Evolutionary conservation across 306 rosid species (phyloP), one percentile per base, ranked within the genome.

Genomic region (Bauhinia variegata): DNA sequence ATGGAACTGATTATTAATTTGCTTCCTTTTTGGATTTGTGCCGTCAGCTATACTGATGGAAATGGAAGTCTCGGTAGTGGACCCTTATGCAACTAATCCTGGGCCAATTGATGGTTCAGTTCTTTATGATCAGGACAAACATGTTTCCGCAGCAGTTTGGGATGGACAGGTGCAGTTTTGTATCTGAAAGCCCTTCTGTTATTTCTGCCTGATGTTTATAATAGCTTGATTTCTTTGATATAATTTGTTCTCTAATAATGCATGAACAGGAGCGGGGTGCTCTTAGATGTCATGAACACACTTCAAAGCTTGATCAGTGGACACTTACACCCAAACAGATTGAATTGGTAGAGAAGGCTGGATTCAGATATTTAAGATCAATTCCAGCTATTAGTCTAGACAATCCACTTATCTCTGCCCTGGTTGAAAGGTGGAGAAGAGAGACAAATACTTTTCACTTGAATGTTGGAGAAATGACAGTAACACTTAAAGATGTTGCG

Each of bases 231-330:
- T 56, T 50, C 49, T 12, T 38, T 38, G 31, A 19, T 74, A 52
- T 46, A 34, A 51, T 14, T 14, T 68, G 16, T 73, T 53, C 47
- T 56, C 64, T 62, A 4, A 49, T 59, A 43, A 51, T 65, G 17
- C 61, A 44, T 54, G 56, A 76, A 19, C 88, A 95, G 99, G 99
- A 95, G 83, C 99, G 97, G 28, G 99, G 99, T 54, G 99, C 97
- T 5, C 99, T 95, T 59, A 80, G 99, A 84, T 95, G 99, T 77
- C 99, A 95, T 3, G 99, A 95, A 56, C 99, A 95, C 80, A 90
- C 99, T 63, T 90, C 99, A 34, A 95, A 90, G 80, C 96, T 95
- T 43, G 99, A 90, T 73, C 99, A 95, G 67, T 95, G 99, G 99
- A 62, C 85, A 31, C 97, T 95, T 50, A 88, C 83, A 1, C 63